phyloP scores from a whole-genome alignment of 2,329 filamentous ascomycete genomes.

The Amylocarpus encephaloides region DNA sequence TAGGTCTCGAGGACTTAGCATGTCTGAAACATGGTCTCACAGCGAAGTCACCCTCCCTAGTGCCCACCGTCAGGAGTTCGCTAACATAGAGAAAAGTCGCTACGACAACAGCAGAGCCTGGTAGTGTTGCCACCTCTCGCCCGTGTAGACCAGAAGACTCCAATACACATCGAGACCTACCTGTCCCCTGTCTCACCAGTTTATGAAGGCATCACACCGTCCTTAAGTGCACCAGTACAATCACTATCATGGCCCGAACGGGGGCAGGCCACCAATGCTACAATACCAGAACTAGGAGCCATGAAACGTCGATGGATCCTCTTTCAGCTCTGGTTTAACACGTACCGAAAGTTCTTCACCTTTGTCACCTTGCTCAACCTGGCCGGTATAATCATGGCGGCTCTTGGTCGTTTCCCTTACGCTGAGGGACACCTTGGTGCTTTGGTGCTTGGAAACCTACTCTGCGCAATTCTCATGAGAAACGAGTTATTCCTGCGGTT shows the following conservation, averaged over 20 bases:
- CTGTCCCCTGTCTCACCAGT: conserved; percentile 28
- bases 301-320: conserved; percentile 30
- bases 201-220: conserved; percentile 31
- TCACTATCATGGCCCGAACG: conserved; percentile 24
- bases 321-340: conserved; percentile 37
- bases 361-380: conserved; percentile 35
- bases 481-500: conserved; percentile 36
- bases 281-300: conserved; percentile 1
- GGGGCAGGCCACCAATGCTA: conserved; percentile 4
- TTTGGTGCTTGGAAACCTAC: conserved; percentile 35
- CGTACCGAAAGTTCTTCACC: conserved; percentile 37
- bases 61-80: conserved; percentile 16
- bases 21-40: conserved; percentile 23
- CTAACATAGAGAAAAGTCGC: conserved; percentile 34
- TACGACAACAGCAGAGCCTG: conserved; percentile 26
- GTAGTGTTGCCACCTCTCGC: conserved; percentile 22
- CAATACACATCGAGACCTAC: conserved; percentile 19
- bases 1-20: conserved; percentile 9
- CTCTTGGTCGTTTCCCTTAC: conserved; percentile 32
- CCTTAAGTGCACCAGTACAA: conserved; percentile 25
- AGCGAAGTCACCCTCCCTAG: conserved; percentile 7
- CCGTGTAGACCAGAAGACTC: conserved; percentile 20
- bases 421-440: conserved; percentile 35
- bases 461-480: conserved; percentile 36
- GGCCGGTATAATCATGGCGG: conserved; percentile 33